Evolutionary conservation across 169 alveolate species (phyloP).

Genomic region (Plasmodium gaboni): DNA sequence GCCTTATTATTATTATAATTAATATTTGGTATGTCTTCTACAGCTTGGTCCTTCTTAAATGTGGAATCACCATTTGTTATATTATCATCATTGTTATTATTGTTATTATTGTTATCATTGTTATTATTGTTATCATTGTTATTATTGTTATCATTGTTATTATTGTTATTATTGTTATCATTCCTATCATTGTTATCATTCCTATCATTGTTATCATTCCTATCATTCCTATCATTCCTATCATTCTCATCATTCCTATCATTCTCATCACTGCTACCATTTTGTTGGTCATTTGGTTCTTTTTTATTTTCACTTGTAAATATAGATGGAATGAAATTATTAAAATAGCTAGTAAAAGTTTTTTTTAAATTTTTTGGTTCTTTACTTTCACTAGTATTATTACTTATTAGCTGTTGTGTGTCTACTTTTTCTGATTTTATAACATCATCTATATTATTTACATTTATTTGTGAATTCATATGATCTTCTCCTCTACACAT

Average conservation of each 20-base stretch:
- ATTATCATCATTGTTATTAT: not conserved
- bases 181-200: not conserved
- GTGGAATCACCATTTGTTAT: not conserved
- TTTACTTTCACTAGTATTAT: too few species aligned
- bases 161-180: not conserved
- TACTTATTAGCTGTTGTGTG: too few species aligned
- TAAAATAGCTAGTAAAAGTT: too few species aligned
- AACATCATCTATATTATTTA: too few species aligned
- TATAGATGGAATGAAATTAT: too few species aligned
- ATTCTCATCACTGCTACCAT: not conserved
- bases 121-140: not conserved
- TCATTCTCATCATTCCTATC: not conserved
- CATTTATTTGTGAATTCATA: too few species aligned
- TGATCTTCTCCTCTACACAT: too few species aligned
- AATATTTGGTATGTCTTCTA: too few species aligned
- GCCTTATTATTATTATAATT: not conserved
- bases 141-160: not conserved
- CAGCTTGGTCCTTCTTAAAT: too few species aligned
- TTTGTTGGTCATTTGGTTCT: not conserved
- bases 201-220: not conserved
- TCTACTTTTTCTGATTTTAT: too few species aligned
- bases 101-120: not conserved
- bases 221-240: not conserved
- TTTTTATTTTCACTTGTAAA: too few species aligned
- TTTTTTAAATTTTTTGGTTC: too few species aligned